A percentile compares a stretch with the other conserved stretches of the same genome.
phyloP scores from a whole-genome alignment of 352 stramenopile genomes.

The Globisporangium middletonii region DNA sequence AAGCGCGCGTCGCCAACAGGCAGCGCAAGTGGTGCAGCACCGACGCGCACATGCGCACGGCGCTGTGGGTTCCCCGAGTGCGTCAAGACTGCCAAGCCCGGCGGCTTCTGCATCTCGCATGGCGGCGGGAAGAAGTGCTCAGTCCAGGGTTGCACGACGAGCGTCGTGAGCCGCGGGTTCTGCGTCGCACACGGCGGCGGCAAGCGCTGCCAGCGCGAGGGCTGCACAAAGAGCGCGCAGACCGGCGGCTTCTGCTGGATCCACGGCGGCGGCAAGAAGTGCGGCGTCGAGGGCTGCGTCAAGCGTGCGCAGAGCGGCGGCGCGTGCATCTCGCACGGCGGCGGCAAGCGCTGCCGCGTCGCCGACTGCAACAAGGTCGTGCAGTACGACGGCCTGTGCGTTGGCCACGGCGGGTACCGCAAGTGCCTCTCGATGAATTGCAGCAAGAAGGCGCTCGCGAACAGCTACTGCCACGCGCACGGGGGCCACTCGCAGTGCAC shows the following conservation, averaged over 20 bases:
- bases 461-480: slow-evolving; percentile 29
- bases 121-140: slow-evolving; percentile 54
- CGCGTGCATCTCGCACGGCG: slow-evolving; percentile 36
- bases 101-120: slow-evolving; percentile 63
- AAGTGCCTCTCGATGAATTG: slow-evolving; percentile 33
- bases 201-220: slow-evolving; percentile 31
- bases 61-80: slow-evolving; percentile 34
- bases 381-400: slow-evolving; percentile 37
- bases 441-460: slow-evolving; percentile 28
- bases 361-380: slow-evolving; percentile 32
- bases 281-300: slow-evolving; percentile 26
- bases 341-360: slow-evolving; percentile 27
- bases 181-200: slow-evolving; percentile 43
- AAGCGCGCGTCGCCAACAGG: slow-evolving; percentile 1
- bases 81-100: slow-evolving; percentile 29
- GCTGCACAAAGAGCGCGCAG: slow-evolving; percentile 34
- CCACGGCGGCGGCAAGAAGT: slow-evolving; percentile 45
- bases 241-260: slow-evolving; percentile 36
- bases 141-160: slow-evolving; percentile 28
- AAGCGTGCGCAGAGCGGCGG: slow-evolving; percentile 38
- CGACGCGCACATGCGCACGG: background rate
- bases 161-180: slow-evolving; percentile 35
- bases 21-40: background rate
- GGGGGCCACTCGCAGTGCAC: slow-evolving; percentile 26
- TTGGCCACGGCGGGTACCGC: slow-evolving; percentile 37